These are phyloP conservation scores for Cystobasidiaceae sp. DNA, from an alignment of 1,284 basidiomycete species.

Conservation along the genomic window DNA sequence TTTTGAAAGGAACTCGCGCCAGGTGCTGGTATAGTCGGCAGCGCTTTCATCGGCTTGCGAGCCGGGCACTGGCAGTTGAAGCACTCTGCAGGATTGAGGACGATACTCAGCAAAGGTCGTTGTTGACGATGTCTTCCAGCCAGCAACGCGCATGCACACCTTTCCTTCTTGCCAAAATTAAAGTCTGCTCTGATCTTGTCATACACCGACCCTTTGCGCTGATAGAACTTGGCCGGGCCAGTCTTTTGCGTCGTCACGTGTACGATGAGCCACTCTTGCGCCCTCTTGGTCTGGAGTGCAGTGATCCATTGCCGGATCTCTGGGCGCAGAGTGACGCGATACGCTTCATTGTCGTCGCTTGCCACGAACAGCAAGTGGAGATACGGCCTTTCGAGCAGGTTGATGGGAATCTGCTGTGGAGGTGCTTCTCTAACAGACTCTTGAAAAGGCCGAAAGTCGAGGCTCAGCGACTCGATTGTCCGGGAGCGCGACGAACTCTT, in stretches of 20 bases:
- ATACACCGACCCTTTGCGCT: conserved; percentile 71
- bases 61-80: conserved; percentile 57
- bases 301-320: conserved; percentile 86
- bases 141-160: conserved; percentile 52
- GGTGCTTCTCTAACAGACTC: conserved; percentile 2
- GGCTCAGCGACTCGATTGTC: conserved; percentile 79
- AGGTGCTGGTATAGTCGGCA: conserved; percentile 69
- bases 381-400: conserved; percentile 76
- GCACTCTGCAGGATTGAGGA: too few relatives aligned
- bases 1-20: conserved; percentile 82
- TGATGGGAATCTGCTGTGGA: conserved; percentile 52
- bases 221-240: conserved; percentile 37
- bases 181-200: conserved; percentile 93
- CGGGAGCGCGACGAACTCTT: conserved; percentile 64
- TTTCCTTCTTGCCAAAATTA: conserved; percentile 78
- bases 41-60: conserved; percentile 47
- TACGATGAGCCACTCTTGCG: conserved; percentile 73
- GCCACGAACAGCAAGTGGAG: conserved; percentile 77
- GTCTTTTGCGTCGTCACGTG: conserved; percentile 57
- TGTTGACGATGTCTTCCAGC: too few relatives aligned
- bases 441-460: conserved; percentile 53
- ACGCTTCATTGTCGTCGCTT: conserved; percentile 82
- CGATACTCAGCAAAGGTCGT: conserved; percentile 38
- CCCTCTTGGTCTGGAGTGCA: conserved; percentile 21
- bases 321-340: conserved; percentile 68